Percentiles rank a stretch among this genome's conserved stretches.
phyloP scores from a whole-genome alignment of 306 rosid genomes.

The Vigna hirtella region DNA sequence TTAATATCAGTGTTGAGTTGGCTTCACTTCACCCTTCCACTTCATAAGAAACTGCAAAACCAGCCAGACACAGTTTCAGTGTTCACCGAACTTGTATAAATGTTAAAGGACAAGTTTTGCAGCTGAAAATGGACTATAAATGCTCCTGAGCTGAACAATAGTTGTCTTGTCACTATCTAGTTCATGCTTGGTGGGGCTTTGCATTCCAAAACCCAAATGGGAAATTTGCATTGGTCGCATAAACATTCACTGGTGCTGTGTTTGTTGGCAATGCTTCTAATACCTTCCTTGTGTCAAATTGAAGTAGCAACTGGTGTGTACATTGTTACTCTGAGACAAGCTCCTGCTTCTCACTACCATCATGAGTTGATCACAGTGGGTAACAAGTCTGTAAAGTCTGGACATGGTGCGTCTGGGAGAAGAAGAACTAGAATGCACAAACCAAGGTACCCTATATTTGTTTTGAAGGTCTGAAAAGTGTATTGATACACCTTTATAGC shows the following conservation, averaged over 20 bases:
- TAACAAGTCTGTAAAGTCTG: conserved; percentile 44
- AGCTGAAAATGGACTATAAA: conserved; percentile 41
- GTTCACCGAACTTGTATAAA: conserved; percentile 11
- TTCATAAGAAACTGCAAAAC: conserved; percentile 31
- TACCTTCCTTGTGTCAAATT: conserved; percentile 57
- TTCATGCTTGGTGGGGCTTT: conserved; percentile 38
- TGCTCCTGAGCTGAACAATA: conserved; percentile 46
- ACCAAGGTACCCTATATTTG: conserved; percentile 58
- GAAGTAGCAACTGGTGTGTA: conserved; percentile 65
- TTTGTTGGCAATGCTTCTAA: conserved; percentile 56
- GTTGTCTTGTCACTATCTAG: conserved; percentile 36
- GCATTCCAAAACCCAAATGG: conserved; percentile 60
- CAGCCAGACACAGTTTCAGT: conserved; percentile 41
- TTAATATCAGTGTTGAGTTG: conserved; percentile 48
- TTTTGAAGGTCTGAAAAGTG: conserved; percentile 19
- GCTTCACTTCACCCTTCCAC: conserved; percentile 39
- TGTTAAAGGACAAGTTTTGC: conserved; percentile 22
- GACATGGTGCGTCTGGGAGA: conserved; percentile 55
- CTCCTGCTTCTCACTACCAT: conserved; percentile 61
- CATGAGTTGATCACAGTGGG: conserved; percentile 56
- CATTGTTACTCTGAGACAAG: conserved; percentile 78
- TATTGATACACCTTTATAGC: neutral
- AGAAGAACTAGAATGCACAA: conserved; percentile 64
- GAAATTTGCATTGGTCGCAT: conserved; percentile 44
- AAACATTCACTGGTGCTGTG: conserved; percentile 46